These are phyloP conservation scores for Aspergillus bridgeri DNA, from an alignment of 495 filamentous ascomycete species.

Conservation along the genomic window DNA sequence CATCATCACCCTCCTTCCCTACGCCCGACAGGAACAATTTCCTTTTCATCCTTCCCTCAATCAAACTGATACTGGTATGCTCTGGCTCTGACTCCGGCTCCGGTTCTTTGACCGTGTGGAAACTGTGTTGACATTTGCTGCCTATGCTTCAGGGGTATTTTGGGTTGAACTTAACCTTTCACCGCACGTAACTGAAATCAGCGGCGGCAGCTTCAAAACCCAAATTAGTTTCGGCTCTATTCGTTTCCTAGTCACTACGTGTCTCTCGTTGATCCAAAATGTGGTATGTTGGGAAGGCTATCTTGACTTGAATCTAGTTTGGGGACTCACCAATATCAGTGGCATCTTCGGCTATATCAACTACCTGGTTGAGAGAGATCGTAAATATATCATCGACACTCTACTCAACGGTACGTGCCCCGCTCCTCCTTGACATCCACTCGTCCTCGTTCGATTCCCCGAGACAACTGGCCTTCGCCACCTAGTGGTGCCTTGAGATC, in stretches of 20 bases:
- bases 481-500: neutral
- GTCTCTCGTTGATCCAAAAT: conserved; percentile 21
- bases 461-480: neutral
- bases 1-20: neutral
- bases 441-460: neutral
- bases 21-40: no score
- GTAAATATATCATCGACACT: conserved; percentile 89
- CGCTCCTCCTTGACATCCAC: no score
- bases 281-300: conserved; percentile 29
- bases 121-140: neutral
- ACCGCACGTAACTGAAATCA: no score
- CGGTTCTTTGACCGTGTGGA: no score
- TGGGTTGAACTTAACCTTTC: neutral
- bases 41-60: neutral
- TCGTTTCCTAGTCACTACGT: neutral
- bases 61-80: neutral
- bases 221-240: no score
- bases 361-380: conserved; percentile 87
- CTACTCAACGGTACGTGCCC: conserved; percentile 80
- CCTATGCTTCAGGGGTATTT: neutral
- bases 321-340: conserved; percentile 44
- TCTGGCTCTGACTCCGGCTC: no score
- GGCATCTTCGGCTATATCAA: conserved; percentile 99
- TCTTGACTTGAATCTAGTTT: neutral
- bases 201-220: no score